Conservation (phyloP, 805 yeast species). For the Wickerhamomyces subpelliculosus region DNA sequence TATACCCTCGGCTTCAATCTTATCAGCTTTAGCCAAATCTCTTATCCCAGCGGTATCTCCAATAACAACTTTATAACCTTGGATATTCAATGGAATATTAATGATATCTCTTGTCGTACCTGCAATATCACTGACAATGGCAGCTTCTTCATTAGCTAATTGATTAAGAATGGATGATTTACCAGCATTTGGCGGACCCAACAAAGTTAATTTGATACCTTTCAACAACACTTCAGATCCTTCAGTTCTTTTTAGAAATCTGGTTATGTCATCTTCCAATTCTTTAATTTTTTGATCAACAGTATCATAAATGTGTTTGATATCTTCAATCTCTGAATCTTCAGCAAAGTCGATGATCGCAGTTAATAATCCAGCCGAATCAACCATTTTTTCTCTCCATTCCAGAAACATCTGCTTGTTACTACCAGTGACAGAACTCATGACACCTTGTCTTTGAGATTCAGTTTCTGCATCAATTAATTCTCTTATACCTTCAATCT, state of each 20-base stretch:
- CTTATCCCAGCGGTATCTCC: constrained; percentile 95
- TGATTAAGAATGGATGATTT: constrained; percentile 79
- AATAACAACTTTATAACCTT: constrained; percentile 75
- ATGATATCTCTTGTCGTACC: constrained; percentile 93
- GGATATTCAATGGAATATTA: constrained; percentile 72
- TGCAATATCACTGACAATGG: constrained; percentile 85
- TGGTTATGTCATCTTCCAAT: constrained; percentile 38
- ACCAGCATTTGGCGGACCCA: constrained; percentile 97
- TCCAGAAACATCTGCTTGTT: constrained; percentile 43
- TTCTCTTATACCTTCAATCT: constrained; percentile 84
- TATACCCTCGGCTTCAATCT: constrained; percentile 76
- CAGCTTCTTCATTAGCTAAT: constrained; percentile 74
- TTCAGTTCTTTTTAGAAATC: constrained; percentile 37
- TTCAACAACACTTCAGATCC: constrained; percentile 56
- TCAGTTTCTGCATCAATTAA: constrained; percentile 94
- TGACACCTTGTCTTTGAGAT: constrained; percentile 68
- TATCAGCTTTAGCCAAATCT: constrained; percentile 36
- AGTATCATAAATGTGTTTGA: constrained; percentile 40
- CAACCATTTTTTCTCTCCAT: constrained; percentile 67
- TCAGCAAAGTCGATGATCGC: constrained; percentile 95
- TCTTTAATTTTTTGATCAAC: constrained; percentile 38
- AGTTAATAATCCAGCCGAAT: constrained; percentile 66
- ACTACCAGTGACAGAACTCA: constrained; percentile 66
- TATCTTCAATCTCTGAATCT: constrained; percentile 76
- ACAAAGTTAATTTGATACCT: constrained; percentile 66